These are phyloP conservation scores for Orbilia blumenaviensis DNA, from an alignment of 2,329 filamentous ascomycete genomes.

Conservation along the genomic window DNA sequence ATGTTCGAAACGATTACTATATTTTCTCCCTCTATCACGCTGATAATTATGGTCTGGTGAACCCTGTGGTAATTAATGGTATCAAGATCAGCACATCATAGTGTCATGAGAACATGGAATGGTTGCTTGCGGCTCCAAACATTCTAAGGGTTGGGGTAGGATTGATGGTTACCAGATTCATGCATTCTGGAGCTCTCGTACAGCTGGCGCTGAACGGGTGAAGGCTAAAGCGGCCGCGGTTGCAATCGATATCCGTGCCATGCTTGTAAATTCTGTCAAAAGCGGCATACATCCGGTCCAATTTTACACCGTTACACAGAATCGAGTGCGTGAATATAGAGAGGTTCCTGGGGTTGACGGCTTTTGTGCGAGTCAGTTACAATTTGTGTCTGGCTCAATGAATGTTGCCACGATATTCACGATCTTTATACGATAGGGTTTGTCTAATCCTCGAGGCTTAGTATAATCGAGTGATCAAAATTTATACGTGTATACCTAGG, in stretches of 20 bases:
- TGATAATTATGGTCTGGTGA: too few species aligned
- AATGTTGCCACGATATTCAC: background rate
- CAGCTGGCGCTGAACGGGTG: background rate
- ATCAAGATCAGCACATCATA: background rate
- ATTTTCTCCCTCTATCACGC: background rate
- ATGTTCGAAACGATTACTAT: constrained; percentile 6
- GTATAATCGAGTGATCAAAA: too few species aligned
- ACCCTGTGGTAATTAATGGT: background rate
- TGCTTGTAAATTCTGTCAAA: background rate
- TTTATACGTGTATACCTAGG: background rate
- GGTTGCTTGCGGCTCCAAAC: background rate
- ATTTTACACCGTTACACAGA: constrained; percentile 1
- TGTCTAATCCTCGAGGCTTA: too few species aligned
- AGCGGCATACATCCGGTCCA: background rate
- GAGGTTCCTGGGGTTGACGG: too few species aligned
- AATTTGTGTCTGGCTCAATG: too few species aligned
- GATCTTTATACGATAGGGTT: too few species aligned
- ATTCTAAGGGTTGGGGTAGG: too few species aligned
- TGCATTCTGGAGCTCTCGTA: background rate
- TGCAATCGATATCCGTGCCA: constrained; percentile 11
- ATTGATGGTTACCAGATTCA: too few species aligned
- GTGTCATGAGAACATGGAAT: background rate
- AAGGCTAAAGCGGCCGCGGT: constrained; percentile 1
- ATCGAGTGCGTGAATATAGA: too few species aligned
- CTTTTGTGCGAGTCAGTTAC: background rate